Evolutionary conservation across 2,329 filamentous ascomycete genomes (phyloP).

Genomic region (Stenocarpella maydis): DNA sequence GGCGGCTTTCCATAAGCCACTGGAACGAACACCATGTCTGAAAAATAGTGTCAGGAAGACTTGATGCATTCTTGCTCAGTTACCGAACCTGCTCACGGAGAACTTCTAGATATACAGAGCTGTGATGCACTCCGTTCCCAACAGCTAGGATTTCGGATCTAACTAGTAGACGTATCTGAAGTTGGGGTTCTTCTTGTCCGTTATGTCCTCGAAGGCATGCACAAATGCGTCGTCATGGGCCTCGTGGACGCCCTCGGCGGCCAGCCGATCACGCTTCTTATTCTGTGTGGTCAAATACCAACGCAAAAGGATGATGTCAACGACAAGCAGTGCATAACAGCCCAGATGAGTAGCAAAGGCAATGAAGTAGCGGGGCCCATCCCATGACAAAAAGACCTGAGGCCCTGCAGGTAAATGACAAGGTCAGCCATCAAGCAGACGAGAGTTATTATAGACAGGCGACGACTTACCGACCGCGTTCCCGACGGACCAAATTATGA

Average conservation of each 20-base stretch:
- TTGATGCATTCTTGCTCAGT: not conserved
- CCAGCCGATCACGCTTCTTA: constrained; percentile 60
- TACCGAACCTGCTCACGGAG: not conserved
- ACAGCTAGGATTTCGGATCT: constrained; percentile 27
- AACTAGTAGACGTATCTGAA: constrained; percentile 64
- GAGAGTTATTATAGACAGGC: not conserved
- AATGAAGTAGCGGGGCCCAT: constrained; percentile 72
- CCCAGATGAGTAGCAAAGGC: constrained; percentile 75
- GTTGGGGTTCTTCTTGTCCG: constrained; percentile 67
- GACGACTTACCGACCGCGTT: constrained; percentile 66
- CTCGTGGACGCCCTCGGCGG: constrained; percentile 50
- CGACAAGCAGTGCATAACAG: constrained; percentile 69
- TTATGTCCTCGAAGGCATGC: constrained; percentile 70
- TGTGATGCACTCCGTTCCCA: not conserved
- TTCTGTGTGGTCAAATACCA: constrained; percentile 68
- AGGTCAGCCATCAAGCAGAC: not conserved
- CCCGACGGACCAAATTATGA: constrained; percentile 73
- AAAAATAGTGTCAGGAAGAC: not conserved
- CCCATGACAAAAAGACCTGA: constrained; percentile 68
- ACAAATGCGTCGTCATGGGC: constrained; percentile 51
- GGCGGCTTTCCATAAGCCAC: not conserved
- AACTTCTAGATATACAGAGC: not conserved
- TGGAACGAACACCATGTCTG: too few species aligned
- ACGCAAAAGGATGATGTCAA: constrained; percentile 65
- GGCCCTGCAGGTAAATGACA: constrained; percentile 52